These are phyloP conservation scores for Paramecium sexaurelia DNA, from an alignment of 73 alveolate species.

Conservation along the genomic window DNA sequence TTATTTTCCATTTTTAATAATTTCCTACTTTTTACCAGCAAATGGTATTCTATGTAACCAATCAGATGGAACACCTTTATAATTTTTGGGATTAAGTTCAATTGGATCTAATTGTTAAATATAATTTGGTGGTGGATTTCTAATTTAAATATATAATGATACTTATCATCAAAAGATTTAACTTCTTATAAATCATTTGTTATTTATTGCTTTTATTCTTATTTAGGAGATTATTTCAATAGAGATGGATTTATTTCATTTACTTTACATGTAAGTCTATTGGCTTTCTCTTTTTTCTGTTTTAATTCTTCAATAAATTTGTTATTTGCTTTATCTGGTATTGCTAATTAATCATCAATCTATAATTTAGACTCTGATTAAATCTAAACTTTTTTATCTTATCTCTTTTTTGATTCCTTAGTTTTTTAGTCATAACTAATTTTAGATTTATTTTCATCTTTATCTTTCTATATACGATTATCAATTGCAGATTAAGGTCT, in stretches of 20 bases:
- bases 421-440: constrained; percentile 15
- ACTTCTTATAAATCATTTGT: constrained; percentile 8
- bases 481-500: constrained; percentile 51
- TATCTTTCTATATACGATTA: not conserved
- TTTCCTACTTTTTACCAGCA: constrained; percentile 64
- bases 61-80: constrained; percentile 69
- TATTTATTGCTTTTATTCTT: constrained; percentile 18
- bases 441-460: not conserved
- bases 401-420: not conserved
- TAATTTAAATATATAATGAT: not conserved
- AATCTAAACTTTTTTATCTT: constrained; percentile 20
- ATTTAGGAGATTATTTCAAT: not conserved
- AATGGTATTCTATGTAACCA: constrained; percentile 73
- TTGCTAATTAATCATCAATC: constrained; percentile 51
- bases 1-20: constrained; percentile 13
- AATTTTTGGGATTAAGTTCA: constrained; percentile 67
- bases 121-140: constrained; percentile 61
- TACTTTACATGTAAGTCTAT: constrained; percentile 52
- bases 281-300: constrained; percentile 52
- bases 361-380: constrained; percentile 19
- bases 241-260: constrained; percentile 58
- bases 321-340: constrained; percentile 37
- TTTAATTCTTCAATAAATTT: constrained; percentile 36
- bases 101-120: constrained; percentile 46
- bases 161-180: constrained; percentile 51